Conservation (phyloP, 768 basidiomycete species). For the Cystobasidium ongulense region DNA sequence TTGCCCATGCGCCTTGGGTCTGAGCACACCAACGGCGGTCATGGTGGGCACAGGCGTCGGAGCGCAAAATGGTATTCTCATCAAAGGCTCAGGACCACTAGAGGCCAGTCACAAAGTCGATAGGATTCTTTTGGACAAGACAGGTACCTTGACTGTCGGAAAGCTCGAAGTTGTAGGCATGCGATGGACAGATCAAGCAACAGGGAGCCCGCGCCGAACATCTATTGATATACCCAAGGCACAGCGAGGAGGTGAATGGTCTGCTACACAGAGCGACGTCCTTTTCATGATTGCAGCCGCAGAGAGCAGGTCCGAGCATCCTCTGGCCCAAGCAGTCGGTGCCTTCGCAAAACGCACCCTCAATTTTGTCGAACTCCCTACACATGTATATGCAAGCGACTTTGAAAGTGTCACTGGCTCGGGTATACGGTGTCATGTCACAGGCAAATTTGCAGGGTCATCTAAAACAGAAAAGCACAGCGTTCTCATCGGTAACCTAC, state of each 20-base stretch:
- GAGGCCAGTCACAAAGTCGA: constrained; percentile 79
- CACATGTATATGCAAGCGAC: constrained; percentile 56
- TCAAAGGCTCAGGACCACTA: constrained; percentile 91
- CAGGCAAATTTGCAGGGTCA: constrained; percentile 41
- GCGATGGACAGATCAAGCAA: constrained; percentile 54
- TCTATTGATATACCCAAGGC: constrained; percentile 4
- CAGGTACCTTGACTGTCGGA: constrained; percentile 93
- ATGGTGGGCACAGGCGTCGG: constrained; percentile 99
- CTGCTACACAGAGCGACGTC: constrained; percentile 45
- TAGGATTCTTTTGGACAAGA: constrained; percentile 87
- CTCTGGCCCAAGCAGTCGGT: constrained; percentile 87
- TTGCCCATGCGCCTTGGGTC: constrained; percentile 91
- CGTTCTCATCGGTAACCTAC: constrained; percentile 66
- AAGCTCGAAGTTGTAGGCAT: constrained; percentile 72
- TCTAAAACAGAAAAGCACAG: constrained; percentile 42
- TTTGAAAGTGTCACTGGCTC: constrained; percentile 87
- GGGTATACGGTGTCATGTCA: constrained; percentile 67
- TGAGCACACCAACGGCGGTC: constrained; percentile 94
- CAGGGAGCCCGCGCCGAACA: not conserved
- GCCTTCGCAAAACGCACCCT: constrained; percentile 65
- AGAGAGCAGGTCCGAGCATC: constrained; percentile 90
- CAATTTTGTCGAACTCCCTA: constrained; percentile 47
- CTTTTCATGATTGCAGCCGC: constrained; percentile 75
- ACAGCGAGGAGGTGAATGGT: constrained; percentile 9
- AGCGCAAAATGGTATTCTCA: constrained; percentile 90